Evolutionary conservation across 768 basidiomycete genomes (phyloP).

Genomic region (Xerocomellus chrysenteron): DNA sequence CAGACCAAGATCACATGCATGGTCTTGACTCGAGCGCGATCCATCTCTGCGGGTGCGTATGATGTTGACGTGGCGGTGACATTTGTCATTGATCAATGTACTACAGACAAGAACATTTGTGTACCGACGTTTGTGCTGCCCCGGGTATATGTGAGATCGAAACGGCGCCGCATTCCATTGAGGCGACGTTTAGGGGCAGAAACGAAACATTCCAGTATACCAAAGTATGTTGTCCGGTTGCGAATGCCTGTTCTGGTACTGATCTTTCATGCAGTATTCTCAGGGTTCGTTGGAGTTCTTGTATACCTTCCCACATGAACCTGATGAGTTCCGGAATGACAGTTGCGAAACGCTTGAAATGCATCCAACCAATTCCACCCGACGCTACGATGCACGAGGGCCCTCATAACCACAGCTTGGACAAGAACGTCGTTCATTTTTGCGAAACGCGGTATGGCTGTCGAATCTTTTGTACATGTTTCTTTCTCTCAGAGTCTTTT

Average conservation of each 20-base stretch:
- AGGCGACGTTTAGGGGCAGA: conserved; percentile 58
- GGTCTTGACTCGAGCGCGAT: conserved; percentile 32
- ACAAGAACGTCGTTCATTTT: conserved; percentile 48
- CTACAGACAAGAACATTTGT: conserved; percentile 45
- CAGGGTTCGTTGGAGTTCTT: too few species aligned
- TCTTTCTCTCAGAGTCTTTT: not conserved
- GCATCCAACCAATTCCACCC: conserved; percentile 45
- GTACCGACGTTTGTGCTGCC: conserved; percentile 40
- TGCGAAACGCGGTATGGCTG: conserved; percentile 46
- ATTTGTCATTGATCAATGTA: too few species aligned
- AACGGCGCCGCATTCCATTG: conserved; percentile 54
- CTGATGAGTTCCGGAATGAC: not conserved
- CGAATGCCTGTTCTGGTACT: too few species aligned
- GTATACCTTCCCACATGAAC: not conserved
- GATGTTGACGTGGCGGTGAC: too few species aligned
- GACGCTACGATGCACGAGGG: conserved; percentile 38
- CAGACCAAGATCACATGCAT: conserved; percentile 50
- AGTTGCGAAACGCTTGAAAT: conserved; percentile 53
- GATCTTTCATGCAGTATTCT: too few species aligned
- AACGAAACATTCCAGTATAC: conserved; percentile 66
- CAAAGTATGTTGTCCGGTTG: conserved; percentile 39
- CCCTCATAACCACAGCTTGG: conserved; percentile 9
- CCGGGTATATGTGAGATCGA: conserved; percentile 61
- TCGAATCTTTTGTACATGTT: not conserved
- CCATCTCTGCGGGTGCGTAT: too few species aligned